Evolutionary conservation across 2,329 filamentous ascomycete species (phyloP).

Genomic region (Hypomyces rosellus): DNA sequence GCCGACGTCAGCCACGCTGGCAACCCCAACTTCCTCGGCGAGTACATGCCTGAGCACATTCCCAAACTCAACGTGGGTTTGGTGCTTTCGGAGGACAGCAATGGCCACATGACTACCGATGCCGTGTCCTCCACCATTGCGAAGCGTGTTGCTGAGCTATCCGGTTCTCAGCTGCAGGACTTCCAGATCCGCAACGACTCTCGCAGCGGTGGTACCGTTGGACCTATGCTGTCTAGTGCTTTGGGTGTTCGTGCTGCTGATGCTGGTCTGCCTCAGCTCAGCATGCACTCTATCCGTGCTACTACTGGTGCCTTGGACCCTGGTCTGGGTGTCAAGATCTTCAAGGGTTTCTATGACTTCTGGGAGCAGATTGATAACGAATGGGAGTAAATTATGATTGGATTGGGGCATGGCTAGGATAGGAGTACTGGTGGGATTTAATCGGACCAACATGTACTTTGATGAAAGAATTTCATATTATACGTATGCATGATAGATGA

Average conservation of each 20-base stretch:
- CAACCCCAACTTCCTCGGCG: conserved; percentile 84
- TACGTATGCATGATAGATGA: too few relatives aligned
- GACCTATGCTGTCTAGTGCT: conserved; percentile 74
- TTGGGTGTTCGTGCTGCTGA: conserved; percentile 82
- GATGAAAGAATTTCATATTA: too few relatives aligned
- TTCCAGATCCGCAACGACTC: conserved; percentile 96
- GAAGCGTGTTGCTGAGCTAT: conserved; percentile 68
- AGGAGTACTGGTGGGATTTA: too few relatives aligned
- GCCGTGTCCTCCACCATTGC: conserved; percentile 77
- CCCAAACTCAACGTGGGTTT: conserved; percentile 86
- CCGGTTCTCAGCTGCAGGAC: conserved; percentile 65
- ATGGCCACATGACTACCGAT: conserved; percentile 96
- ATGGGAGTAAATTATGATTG: conserved; percentile 43
- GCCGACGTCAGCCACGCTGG: conserved; percentile 92
- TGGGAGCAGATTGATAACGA: conserved; percentile 81
- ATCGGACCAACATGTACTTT: too few relatives aligned
- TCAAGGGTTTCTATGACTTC: conserved; percentile 81
- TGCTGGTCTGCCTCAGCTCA: conserved; percentile 82
- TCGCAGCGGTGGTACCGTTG: conserved; percentile 87
- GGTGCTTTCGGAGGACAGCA: conserved; percentile 71
- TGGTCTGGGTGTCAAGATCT: conserved; percentile 79
- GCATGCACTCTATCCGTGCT: conserved; percentile 89
- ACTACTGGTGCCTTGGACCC: conserved; percentile 83
- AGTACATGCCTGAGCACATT: conserved; percentile 79
- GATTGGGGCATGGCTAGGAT: conserved; percentile 4